Evolutionary conservation across 352 stramenopile species (phyloP).

Genomic region (Elongisporangium anandrum): DNA sequence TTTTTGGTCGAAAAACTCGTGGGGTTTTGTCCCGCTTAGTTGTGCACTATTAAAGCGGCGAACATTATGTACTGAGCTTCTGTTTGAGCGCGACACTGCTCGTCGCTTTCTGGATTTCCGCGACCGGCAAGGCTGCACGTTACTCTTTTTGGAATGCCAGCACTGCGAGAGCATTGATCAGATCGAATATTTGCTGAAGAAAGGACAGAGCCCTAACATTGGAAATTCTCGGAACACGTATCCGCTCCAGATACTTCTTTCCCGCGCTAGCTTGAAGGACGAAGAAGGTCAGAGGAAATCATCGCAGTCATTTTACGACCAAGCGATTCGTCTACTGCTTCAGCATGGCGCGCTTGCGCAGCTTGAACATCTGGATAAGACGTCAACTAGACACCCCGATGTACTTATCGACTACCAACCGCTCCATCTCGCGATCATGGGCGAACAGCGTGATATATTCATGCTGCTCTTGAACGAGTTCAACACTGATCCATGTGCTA

Average conservation of each 20-base stretch:
- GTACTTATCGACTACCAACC: constrained; percentile 40
- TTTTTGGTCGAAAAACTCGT: constrained; percentile 68
- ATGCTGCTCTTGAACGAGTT: constrained; percentile 43
- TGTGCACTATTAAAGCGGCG: constrained; percentile 68
- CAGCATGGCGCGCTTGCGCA: constrained; percentile 36
- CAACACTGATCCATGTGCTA: constrained; percentile 25
- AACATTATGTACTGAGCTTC: constrained; percentile 46
- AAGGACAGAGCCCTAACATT: constrained; percentile 69
- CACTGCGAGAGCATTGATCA: constrained; percentile 55
- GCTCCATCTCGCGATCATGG: constrained; percentile 53
- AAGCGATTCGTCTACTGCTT: constrained; percentile 48
- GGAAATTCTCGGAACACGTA: constrained; percentile 53
- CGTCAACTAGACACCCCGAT: too few relatives aligned
- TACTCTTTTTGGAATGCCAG: constrained; percentile 76
- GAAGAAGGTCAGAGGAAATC: constrained; percentile 8
- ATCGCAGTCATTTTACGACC: constrained; percentile 34
- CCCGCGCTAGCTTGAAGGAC: constrained; percentile 15
- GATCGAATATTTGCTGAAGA: constrained; percentile 64
- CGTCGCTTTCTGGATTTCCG: constrained; percentile 67
- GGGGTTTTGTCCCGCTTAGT: constrained; percentile 67
- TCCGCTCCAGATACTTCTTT: constrained; percentile 54
- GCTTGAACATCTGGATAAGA: constrained; percentile 37
- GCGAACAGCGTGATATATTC: constrained; percentile 38
- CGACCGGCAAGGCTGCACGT: constrained; percentile 67
- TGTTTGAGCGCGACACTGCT: constrained; percentile 52